Base-by-base conservation (phyloP, 192 early-diverging fungal species). In the Funneliformis geosporum region DNA sequence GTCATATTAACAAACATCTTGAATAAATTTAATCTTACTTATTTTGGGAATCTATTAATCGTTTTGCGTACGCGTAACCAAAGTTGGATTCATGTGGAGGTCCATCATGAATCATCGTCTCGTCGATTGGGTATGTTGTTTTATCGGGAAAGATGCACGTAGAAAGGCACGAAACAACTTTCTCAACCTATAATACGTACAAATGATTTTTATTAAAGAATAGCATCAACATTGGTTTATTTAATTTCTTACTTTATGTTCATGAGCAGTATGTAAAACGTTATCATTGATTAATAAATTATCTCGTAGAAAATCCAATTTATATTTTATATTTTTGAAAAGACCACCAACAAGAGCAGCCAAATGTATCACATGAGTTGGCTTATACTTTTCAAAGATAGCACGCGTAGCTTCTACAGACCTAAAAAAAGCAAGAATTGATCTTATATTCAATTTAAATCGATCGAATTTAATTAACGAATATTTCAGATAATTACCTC, bases 101-200 rank as follows among this genome's bases (percentile, higher is more conserved):
- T 40, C 94, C 94, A 59, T 87, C 85, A 83, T 95, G 94, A 61
- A 95, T 87, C 94, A 95, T 95, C 67, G 89, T 91, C 83, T 95
- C 94, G 73, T 94, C 92, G 82, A 95, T 94, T 65, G 94, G 94
- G 78, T 95, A 95, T 9, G 88, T 83, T 40, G 94, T 94, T 78
- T 94, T 92, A 83, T 94, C 92, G 40, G 94, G 94, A 84, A 95
- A 95, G 60, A 95, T 89, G 84, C 94, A 95, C 25, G 94, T 95
- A 0, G 93, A 94, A 60, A 95, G 88, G 82, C 94, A 95, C 1
- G 94, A 95, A 23, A 95, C 92, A 67, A 95, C 92, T 84, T 95
- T 95, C 84, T 92, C 80, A 74, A 94, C 92, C 91, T 90, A 70
- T 46, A 46, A 72, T 25, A 60, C 27, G 67, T 38, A 43, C 8